These are phyloP conservation scores for Micractinium conductrix DNA, from an alignment of 139 green algal genomes.

Conservation along the genomic window DNA sequence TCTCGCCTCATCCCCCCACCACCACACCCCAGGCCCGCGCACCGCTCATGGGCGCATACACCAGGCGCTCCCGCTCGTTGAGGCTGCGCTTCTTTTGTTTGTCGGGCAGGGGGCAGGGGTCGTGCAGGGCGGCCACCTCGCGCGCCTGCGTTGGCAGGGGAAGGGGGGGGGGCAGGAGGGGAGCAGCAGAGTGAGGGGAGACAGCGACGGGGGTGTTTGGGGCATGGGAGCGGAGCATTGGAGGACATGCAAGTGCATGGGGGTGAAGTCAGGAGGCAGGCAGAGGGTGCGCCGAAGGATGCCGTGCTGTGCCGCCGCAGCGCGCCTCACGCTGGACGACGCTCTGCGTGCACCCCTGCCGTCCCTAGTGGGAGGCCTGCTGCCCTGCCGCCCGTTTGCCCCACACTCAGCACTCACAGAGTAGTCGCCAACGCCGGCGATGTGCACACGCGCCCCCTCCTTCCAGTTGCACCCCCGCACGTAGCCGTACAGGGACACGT, in stretches of 20 bases:
- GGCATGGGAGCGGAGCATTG: no score
- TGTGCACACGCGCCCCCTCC: conserved; percentile 73
- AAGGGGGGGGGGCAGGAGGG: not conserved
- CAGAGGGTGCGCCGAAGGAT: no score
- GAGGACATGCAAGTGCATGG: no score
- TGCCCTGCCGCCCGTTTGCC: no score
- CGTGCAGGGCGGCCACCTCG: conserved; percentile 84
- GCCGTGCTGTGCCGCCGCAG: no score
- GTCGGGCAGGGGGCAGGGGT: conserved; percentile 95
- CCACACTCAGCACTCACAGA: conserved; percentile 55
- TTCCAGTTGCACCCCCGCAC: conserved; percentile 88
- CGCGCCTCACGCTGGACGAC: no score
- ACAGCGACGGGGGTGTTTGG: no score
- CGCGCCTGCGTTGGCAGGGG: conserved; percentile 36
- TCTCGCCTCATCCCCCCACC: not conserved
- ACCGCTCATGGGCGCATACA: conserved; percentile 98
- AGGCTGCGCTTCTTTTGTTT: conserved; percentile 77
- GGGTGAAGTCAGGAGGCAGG: no score
- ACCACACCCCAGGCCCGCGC: not conserved
- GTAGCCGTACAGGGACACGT: conserved; percentile 94
- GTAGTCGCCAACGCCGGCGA: conserved; percentile 94
- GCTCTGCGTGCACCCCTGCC: no score
- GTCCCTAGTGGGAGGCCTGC: no score
- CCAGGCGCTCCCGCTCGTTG: conserved; percentile 86
- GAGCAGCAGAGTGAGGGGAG: not conserved